These are phyloP conservation scores for Coccomyxa sp. DNA, from an alignment of 139 green algal species.

Conservation along the genomic window DNA sequence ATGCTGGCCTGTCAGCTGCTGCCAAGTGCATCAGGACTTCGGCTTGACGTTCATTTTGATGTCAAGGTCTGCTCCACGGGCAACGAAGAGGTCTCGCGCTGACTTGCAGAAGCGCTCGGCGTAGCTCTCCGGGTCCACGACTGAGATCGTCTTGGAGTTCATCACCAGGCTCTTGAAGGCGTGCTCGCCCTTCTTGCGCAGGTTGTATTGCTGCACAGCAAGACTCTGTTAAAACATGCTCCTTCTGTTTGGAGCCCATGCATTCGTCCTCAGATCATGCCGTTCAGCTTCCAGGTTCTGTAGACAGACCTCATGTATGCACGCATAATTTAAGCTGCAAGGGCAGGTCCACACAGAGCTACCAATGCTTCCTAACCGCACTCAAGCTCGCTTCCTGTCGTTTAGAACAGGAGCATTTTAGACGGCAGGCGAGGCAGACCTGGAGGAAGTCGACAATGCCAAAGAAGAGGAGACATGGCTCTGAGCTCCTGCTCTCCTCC, in stretches of 20 bases:
- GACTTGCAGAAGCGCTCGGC: constrained; percentile 36
- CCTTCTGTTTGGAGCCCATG: not conserved
- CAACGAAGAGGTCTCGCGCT: constrained; percentile 31
- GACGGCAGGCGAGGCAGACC: not conserved
- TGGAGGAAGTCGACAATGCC: constrained; percentile 82
- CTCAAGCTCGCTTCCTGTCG: too few relatives aligned
- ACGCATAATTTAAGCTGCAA: not conserved
- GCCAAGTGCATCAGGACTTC: not conserved
- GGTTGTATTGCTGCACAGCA: constrained; percentile 51
- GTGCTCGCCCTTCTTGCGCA: constrained; percentile 61
- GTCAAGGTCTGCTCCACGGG: not conserved
- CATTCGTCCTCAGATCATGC: not conserved
- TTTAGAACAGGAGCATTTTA: too few relatives aligned
- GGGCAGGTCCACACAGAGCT: not conserved
- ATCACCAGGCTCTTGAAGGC: constrained; percentile 52
- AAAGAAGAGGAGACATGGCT: constrained; percentile 63
- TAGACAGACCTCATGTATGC: not conserved
- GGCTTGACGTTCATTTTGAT: not conserved
- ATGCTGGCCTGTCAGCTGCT: not conserved
- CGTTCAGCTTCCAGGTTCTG: not conserved
- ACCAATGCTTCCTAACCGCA: too few relatives aligned
- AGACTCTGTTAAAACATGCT: not conserved
- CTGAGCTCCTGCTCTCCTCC: not conserved
- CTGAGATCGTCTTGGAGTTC: constrained; percentile 43
- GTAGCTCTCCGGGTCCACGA: constrained; percentile 55